Base-by-base conservation (phyloP, 1,139 yeast species). In the Zygoascus hellenicus region DNA sequence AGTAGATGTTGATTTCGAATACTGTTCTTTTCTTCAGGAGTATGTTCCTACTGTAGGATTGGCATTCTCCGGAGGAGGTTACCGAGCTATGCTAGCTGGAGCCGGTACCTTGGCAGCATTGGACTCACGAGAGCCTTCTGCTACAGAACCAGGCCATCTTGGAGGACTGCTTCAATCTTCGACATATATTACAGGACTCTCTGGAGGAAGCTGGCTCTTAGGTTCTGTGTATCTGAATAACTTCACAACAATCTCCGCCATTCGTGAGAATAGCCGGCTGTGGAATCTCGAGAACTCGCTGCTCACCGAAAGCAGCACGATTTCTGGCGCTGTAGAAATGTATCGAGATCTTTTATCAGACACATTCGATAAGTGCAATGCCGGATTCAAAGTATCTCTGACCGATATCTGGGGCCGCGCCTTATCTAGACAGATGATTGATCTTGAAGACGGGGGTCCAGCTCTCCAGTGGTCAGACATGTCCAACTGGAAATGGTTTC, bases 331-430 rank as follows among this genome's bases (percentile, higher is more conserved):
- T 16, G 22, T 69, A 13, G 56, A 66, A 7, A 77, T 76, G 59
- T 81, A 78, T 68, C 63, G 67, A 43, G 56, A 62, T 14, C 72
- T 82, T 38, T 58, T 66, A 42, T 71, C 71, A 45, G 80, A 78
- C 42, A 62, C 81, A 14, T 66, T 70, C 14, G 76, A 58, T 19
- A 87, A 87, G 59, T 67, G 69, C 48, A 67, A 75, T 28, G 89
- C 90, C 1, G 95, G 94, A 1, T 86, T 72, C 61, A 78, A 80
- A 15, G 67, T 80, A 17, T 75, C 87, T 10, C 56, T 87, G 48
- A 83, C 95, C 9, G 95, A 87, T 68, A 74, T 83, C 46, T 87
- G 95, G 95, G 95, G 94, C 14, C 73, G 95, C 59, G 82, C 87
- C 1, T 69, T 88, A 45, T 76, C 90, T 0, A 76, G 80, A 56